Base-by-base conservation (phyloP, 163 green algal genomes). In the Smithsoniella earleae region DNA sequence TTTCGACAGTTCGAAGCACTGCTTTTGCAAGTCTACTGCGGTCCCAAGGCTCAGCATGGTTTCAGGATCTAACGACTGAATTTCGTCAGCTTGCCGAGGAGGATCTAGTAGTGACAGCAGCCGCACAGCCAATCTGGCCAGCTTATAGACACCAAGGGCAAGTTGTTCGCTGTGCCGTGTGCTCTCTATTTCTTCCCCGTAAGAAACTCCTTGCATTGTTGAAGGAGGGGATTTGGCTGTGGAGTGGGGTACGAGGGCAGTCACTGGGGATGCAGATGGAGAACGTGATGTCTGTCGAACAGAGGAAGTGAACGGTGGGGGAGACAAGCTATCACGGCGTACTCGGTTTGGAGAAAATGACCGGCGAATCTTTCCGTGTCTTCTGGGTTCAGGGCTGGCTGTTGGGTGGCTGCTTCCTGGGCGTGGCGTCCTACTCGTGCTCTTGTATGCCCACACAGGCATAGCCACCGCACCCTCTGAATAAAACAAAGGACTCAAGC, bases 221-320 rank as follows among this genome's bases (percentile, higher is more conserved):
- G 34, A 25, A 40, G 58, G 16, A 1, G 27, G 27, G 28, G 58
- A 69, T 38, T 43, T 34, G 22, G 43, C 31, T 5, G 58, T n/a
- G 31, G n/a, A 25, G 20, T 69, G 58, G 22, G 58, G 58, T 16
- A 69, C 58, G 2, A 69, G 58, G 4, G 58, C 31, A 22, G 58
- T 69, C 5, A 69, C 16, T 25, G 58, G 58, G 22, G 58, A 69
- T 13, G 58, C 58, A 43, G 58, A 69, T 38, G 58, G 58, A 69
- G 58, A 69, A 10, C 58, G 58, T 16, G 58, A 69, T 33, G 58
- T n/a, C 6, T 30, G n/a, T 13, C 25, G 10, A 1, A 30, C 58
- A n/a, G 20, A 33, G 1, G 27, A 45, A 13, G 40, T 49, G 27
- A 69, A 38, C 0, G 58, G 58, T 5, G 27, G 8, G 40, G 58